These are phyloP conservation scores for Plasmodium yoelii DNA, from an alignment of 169 alveolate species.

Conservation along the genomic window DNA sequence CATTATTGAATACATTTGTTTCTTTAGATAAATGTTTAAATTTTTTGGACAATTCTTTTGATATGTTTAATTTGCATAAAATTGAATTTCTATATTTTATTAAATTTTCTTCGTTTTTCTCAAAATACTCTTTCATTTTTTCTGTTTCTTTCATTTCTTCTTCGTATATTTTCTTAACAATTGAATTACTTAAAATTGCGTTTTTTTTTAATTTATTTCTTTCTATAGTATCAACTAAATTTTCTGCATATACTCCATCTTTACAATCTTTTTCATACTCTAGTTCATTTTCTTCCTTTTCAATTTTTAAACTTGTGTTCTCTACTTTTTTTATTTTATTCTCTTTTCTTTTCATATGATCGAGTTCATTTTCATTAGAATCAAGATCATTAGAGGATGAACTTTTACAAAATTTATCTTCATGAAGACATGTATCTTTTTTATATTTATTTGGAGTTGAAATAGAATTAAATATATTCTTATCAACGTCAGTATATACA, in stretches of 20 bases:
- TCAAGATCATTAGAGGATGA: no score
- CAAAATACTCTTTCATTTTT: conserved; percentile 71
- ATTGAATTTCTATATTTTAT: conserved; percentile 47
- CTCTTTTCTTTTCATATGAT: background rate
- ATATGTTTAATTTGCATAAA: conserved; percentile 68
- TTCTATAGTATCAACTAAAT: background rate
- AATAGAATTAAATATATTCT: background rate
- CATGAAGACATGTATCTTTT: background rate
- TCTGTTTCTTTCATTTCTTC: conserved; percentile 56
- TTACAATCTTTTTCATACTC: background rate
- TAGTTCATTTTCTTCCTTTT: background rate
- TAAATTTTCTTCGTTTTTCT: conserved; percentile 46
- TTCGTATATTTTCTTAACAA: conserved; percentile 49
- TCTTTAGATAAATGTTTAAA: conserved; percentile 60
- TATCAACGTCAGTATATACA: conserved; percentile 7
- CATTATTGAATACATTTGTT: conserved; percentile 14
- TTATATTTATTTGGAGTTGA: background rate
- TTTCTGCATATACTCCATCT: background rate
- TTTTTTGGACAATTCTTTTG: conserved; percentile 60
- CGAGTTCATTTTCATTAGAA: background rate
- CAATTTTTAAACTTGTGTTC: background rate
- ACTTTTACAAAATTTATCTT: background rate
- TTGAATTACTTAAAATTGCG: background rate
- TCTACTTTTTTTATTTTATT: background rate
- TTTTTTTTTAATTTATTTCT: background rate